Base-by-base conservation (phyloP, 2,329 filamentous ascomycete genomes). In the Hypoxylon sp. region DNA sequence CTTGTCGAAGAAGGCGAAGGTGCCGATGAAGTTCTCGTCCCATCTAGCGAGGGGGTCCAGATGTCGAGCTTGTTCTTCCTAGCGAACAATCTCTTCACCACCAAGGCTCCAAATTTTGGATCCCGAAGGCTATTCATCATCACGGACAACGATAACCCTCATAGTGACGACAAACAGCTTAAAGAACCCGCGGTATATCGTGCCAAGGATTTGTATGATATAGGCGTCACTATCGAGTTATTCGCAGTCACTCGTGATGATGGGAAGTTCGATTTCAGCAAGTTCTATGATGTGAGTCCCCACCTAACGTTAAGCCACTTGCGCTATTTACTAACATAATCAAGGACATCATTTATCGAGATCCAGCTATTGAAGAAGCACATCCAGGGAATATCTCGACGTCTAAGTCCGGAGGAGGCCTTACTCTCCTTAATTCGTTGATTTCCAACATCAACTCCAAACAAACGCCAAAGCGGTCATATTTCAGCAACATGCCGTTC, bases 21-120 rank as follows among this genome's bases (percentile, higher is more conserved):
- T 63, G 86, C 89, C 0, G 84, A 89, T 2, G 85, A 90, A 7
- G 81, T 98, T 3, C 81, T 98, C 36, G 85, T 86, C 5, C 90
- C 94, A 1, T 88, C 92, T 0, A 82, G 87, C 2, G 89, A 94
- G 60, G 82, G 85, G 1, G 90, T 92, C 0, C 89, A 90, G 34
- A 97, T 99, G 90, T 89, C 93, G 9, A 97, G 94, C 74, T 86
- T 99, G 2, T 85, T 99, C 1, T 98, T 98, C 77, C 97, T 94
- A 74, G 95, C 94, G 38, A 98, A 98, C 72, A 94, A 98, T 76
- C 92, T 98, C 56, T 98, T 99, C 77, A 97, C 94, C 0, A 97
- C 93, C 2, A 97, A 92, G 78, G 94, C 96, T 0, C 90, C 96
- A 17, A 98, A 98, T 76, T 98, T 98, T 78, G 91, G 93, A 3